Base-by-base conservation (phyloP, 805 yeast species). In the Diddensiella santjacobensis region DNA sequence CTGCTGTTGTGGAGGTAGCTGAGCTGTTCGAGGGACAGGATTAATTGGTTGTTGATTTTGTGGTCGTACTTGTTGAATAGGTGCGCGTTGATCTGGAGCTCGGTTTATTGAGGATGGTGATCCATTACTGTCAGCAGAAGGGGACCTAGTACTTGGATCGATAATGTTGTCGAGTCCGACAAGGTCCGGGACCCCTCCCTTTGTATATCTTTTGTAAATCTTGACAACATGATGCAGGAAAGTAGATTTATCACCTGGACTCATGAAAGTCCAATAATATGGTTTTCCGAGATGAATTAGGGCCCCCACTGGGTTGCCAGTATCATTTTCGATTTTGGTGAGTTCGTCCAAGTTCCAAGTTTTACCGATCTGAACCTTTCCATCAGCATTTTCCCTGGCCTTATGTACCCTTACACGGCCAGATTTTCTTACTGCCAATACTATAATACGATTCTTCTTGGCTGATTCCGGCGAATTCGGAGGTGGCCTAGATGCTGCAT, bases 301-400 rank as follows among this genome's bases (percentile, higher is more conserved):
- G 74, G 75, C 22, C 68, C 74, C 26, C 8, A 49, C 47, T 23
- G 56, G 48, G 29, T 49, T 54, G 0, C 62, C 48, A n/a, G 46
- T 23, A 51, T 82, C 87, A 47, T 77, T 72, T 26, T 81, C 80
- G 1, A 90, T 64, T 38, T 66, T 64, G 2, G 72, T 64, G 54
- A 91, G 69, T 57, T 87, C 95, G 51, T 78, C 85, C 58, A 91
- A 69, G 53, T 80, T 81, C 98, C 98, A 90, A 2, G 95, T 84
- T 59, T 96, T 77, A 26, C 98, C 98, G 44, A 90, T 87, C 66
- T 90, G 97, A 58, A 85, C 80, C 1, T 81, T 65, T 0, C 85
- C 83, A 56, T 86, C 85, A 6, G 77, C 71, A 57, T 84, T 84
- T 62, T 80, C 88, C 58, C 95, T 81, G 1, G 95, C 96, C 66